A percentile compares a stretch with the other conserved stretches of the same genome.
Evolutionary conservation across 352 stramenopile genomes (phyloP).

Genomic region (Globisporangium lucens): DNA sequence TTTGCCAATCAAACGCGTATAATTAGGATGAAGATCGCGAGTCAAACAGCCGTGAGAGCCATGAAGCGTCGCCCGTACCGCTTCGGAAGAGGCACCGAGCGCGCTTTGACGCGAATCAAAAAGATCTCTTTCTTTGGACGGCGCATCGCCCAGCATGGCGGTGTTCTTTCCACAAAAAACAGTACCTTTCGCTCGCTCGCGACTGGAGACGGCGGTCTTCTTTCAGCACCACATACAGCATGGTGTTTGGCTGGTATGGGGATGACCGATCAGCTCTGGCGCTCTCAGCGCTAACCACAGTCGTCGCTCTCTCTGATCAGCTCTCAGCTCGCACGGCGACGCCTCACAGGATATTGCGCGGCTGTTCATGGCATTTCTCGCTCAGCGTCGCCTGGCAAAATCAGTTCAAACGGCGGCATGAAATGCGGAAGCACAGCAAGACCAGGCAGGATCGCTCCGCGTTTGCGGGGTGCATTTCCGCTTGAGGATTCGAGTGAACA

Average conservation of each 20-base stretch:
- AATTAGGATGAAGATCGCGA: conserved; percentile 3
- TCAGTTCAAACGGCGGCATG: neutral
- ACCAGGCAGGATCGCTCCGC: too few relatives aligned
- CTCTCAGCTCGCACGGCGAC: neutral
- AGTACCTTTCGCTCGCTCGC: neutral
- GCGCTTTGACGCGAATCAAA: neutral
- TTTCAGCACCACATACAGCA: too few relatives aligned
- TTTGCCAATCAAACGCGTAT: conserved; percentile 6
- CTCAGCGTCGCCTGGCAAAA: neutral
- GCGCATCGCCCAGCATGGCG: neutral
- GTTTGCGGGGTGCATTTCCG: too few relatives aligned
- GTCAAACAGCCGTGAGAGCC: neutral
- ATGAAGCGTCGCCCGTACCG: neutral
- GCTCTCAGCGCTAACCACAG: too few relatives aligned
- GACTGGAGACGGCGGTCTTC: neutral
- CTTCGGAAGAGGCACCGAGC: neutral
- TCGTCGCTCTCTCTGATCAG: neutral
- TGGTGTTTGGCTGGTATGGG: too few relatives aligned
- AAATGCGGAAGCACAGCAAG: neutral
- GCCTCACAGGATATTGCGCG: neutral
- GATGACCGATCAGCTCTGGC: too few relatives aligned
- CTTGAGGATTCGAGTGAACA: too few relatives aligned
- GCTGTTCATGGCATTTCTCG: neutral
- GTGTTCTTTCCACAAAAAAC: neutral
- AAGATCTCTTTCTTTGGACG: neutral